Evolutionary conservation across 2,329 filamentous ascomycete species (phyloP).

Genomic region (Stagonosporopsis rhizophila): DNA sequence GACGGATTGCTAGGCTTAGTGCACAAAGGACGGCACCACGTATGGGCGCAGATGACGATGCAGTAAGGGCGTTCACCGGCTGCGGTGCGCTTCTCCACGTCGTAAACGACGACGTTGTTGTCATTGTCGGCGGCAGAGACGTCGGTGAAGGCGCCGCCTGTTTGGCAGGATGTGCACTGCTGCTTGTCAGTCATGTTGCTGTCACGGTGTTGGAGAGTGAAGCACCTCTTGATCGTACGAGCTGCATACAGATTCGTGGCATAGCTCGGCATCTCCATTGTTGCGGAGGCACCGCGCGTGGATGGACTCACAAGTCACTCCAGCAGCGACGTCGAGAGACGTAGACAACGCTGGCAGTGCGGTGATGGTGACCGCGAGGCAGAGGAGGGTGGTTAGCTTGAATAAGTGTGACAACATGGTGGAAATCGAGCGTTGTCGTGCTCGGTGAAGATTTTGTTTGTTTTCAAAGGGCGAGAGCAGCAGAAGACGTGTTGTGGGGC

Average conservation of each 20-base stretch:
- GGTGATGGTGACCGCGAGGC: not conserved
- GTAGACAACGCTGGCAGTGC: not conserved
- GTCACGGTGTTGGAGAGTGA: not conserved
- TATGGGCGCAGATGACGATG: constrained; percentile 7
- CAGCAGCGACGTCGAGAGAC: not conserved
- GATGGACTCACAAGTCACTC: not conserved
- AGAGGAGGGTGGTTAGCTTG: not conserved
- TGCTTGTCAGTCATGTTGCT: not conserved
- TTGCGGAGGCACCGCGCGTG: not conserved
- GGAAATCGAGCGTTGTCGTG: not conserved
- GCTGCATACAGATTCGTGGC: not conserved
- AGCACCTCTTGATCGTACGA: not conserved
- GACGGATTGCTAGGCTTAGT: not conserved
- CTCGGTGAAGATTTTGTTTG: not conserved
- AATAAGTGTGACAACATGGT: not conserved
- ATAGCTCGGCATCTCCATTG: not conserved
- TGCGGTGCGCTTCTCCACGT: too few species aligned
- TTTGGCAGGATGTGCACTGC: constrained; percentile 1
- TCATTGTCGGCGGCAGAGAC: not conserved
- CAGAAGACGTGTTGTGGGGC: not conserved
- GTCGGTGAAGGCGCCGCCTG: not conserved
- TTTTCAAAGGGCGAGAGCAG: not conserved
- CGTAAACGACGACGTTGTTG: not conserved
- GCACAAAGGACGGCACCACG: constrained; percentile 1
- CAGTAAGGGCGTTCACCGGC: not conserved